A percentile compares a stretch with the other conserved stretches of the same genome.
Evolutionary conservation across 305 asterid genomes (phyloP).

Genomic region (Ilex paraguariensis): DNA sequence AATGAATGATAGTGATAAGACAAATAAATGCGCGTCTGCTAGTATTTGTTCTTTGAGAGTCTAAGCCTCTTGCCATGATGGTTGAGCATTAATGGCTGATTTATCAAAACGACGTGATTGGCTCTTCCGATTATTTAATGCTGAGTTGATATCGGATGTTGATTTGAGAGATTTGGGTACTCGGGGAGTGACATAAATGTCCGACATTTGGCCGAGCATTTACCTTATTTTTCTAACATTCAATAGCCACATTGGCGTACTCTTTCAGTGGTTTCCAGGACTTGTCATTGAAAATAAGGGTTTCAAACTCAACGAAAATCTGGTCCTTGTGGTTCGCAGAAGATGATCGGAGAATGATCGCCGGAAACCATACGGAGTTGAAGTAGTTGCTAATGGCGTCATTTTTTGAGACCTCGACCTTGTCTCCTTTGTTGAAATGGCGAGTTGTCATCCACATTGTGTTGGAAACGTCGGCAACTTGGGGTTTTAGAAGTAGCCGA

Average conservation of each 20-base stretch:
- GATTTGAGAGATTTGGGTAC: no score
- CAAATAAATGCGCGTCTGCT: no score
- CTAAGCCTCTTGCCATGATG: no score
- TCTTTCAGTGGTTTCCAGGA: slow-evolving; percentile 18
- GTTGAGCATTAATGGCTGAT: no score
- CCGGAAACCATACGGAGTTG: slow-evolving; percentile 26
- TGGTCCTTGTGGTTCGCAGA: background rate
- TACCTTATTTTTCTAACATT: no score
- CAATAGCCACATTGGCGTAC: slow-evolving; percentile 16
- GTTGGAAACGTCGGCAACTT: background rate
- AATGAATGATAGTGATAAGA: no score
- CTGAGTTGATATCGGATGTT: no score
- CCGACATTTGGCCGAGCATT: no score
- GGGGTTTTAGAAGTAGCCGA: background rate
- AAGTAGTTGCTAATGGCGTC: background rate
- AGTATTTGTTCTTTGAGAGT: no score
- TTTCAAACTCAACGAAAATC: slow-evolving; percentile 21
- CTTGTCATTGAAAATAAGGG: slow-evolving; percentile 7
- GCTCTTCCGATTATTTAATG: no score
- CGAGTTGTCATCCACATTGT: background rate
- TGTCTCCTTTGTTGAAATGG: slow-evolving; percentile 11
- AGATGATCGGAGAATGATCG: slow-evolving; percentile 30
- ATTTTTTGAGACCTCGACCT: slow-evolving; percentile 8
- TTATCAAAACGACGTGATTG: no score
- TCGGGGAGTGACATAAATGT: no score